Base-by-base conservation (phyloP, 2,329 filamentous ascomycete genomes). In the Nothophaeocryptopus gaeumannii region DNA sequence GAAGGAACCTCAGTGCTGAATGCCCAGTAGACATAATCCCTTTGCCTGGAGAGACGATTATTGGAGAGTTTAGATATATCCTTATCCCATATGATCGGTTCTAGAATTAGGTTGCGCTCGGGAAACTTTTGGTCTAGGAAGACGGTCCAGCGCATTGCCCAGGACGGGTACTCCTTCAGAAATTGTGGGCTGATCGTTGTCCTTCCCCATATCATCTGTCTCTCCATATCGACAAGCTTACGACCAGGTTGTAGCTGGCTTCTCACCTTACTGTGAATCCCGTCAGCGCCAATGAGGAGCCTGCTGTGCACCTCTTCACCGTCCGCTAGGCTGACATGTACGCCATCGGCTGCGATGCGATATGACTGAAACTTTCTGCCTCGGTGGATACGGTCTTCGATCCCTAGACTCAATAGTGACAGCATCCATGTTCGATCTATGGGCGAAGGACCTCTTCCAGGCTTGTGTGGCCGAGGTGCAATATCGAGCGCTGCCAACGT, bases 251-350 rank as follows among this genome's bases (percentile, higher is more conserved):
- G 42, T 15, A 45, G 34, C 32, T 45, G 42, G 1, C 10, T 12
- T 29, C 42, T 5, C 4, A 45, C 42, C n/a, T 29, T 20, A 34
- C 42, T 45, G 32, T 45, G 42, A 12, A 45, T 45, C n/a, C 42
- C 32, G 31, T 45, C 34, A 38, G 42, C 42, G 11, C 42, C 42
- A 13, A 45, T 14, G 33, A 45, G 42, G n/a, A 45, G 15, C n/a
- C 20, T 36, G 2, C 32, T n/a, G 5, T 20, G 16, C 7, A 45
- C 34, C 2, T 11, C 20, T n/a, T 13, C 37, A 11, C 34, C 42
- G 15, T 45, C 34, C 8, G 5, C 34, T n/a, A 45, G 37, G 14
- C 30, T 37, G n/a, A 26, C 42, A 29, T 10, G 16, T 9, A 45
- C 42, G 9, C 12, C 15, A 31, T 37, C 12, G 3, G 33, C 5